Base-by-base conservation (phyloP, 2,329 filamentous ascomycete genomes). In the Verticillium nubilum region DNA sequence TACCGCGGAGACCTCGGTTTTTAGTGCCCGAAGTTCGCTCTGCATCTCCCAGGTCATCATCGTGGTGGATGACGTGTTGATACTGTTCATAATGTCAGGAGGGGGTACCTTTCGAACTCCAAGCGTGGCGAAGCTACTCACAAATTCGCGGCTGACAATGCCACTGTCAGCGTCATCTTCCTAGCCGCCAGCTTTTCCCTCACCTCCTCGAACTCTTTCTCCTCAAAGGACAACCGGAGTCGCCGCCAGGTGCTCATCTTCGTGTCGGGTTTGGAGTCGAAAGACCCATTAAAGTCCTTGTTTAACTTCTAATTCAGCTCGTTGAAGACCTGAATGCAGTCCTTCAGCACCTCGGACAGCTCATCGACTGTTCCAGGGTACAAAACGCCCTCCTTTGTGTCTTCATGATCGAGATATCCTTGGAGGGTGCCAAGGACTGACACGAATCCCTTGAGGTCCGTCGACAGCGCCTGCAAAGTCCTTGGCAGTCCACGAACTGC, bases 121-220 rank as follows among this genome's bases (percentile, higher is more conserved):
- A n/a, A n/a, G n/a, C n/a, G n/a, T n/a, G n/a, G n/a, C n/a, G n/a
- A n/a, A n/a, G n/a, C n/a, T 17, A 58, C 58, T 57, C 50, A 58
- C 58, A 60, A 58, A 17, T 60, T 60, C 10, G 58, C 55, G 13
- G 58, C 58, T 13, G 55, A 31, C 26, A 60, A 54, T 25, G 53
- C 50, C 2, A 60, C 52, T 1, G 28, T 29, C 54, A 60, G 50
- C 25, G 33, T 23, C 29, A 57, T 47, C 1, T 53, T 60, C 28
- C 57, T 54, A 25, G 27, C 50, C 13, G 50, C 50, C 19, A 60
- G 37, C 31, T 58, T 42, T 17, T 29, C 29, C 25, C 29, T 27
- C 17, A 60, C 27, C 42, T 60, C 47, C 9, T 29, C 50, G 26
- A 60, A 60, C 17, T 60, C 58, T 1, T 57, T 29, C 12, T 33